Percentiles rank a stretch among this genome's conserved stretches.
phyloP scores from a whole-genome alignment of 2,329 filamentous ascomycete species.

The Atkinsonella hypoxylon region DNA sequence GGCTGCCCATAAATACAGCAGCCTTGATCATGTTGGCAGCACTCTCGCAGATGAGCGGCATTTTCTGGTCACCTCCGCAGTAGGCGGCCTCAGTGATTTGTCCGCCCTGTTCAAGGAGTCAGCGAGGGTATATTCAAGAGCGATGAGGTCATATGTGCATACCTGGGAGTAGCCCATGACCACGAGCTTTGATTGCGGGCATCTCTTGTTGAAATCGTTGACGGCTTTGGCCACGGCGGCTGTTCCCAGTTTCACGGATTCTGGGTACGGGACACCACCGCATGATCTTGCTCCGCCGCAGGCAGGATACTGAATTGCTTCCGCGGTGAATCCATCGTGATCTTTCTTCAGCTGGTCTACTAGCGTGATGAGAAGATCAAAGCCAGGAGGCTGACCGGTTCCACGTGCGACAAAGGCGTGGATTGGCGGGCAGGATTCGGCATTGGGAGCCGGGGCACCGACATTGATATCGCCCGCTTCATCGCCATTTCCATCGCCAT shows the following conservation, averaged over 20 bases:
- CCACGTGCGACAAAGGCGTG: constrained; percentile 36
- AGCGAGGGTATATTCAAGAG: neutral
- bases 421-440: constrained; percentile 12
- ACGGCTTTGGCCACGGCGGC: constrained; percentile 20
- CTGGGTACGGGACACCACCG: constrained; percentile 46
- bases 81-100: constrained; percentile 53
- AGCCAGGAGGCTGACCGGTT: constrained; percentile 38
- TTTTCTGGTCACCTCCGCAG: constrained; percentile 35
- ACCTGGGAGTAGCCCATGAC: constrained; percentile 52
- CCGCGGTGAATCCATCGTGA: constrained; percentile 38
- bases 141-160: too few relatives aligned
- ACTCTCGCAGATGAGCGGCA: constrained; percentile 25
- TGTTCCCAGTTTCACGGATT: constrained; percentile 26
- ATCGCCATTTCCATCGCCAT: too few relatives aligned
- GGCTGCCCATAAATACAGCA: constrained; percentile 54
- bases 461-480: too few relatives aligned
- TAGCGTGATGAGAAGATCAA: constrained; percentile 36
- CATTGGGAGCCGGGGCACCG: too few relatives aligned
- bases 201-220: constrained; percentile 42
- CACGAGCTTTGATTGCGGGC: constrained; percentile 45
- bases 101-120: constrained; percentile 31
- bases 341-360: constrained; percentile 36
- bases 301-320: constrained; percentile 47
- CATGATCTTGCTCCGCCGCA: constrained; percentile 49
- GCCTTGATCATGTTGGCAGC: constrained; percentile 47